Conservation (phyloP, 345 rosid species). For the Gossypium turneri region DNA sequence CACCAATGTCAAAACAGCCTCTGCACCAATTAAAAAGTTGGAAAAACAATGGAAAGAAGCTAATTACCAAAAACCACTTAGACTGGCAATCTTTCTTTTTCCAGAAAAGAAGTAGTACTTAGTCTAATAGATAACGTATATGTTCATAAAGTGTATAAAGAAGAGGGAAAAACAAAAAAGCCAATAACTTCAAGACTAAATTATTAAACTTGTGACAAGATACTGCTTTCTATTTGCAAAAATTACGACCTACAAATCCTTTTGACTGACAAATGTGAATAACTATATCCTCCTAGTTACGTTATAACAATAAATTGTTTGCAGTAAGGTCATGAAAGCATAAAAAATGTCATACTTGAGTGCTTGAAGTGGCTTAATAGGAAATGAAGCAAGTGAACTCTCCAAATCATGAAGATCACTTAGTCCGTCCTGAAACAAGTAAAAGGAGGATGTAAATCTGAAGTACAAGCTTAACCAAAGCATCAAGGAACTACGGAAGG, state of each 20-base stretch:
- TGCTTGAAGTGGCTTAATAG: conserved; percentile 82
- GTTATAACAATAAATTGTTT: not conserved
- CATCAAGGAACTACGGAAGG: not conserved
- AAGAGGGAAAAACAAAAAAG: not conserved
- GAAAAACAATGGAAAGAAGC: not conserved
- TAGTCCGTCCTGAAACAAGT: conserved; percentile 59
- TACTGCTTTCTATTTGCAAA: not conserved
- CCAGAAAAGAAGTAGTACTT: not conserved
- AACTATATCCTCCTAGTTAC: not conserved
- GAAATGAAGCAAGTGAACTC: conserved; percentile 73
- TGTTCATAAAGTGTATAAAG: not conserved
- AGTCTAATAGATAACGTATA: not conserved
- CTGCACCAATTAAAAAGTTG: conserved; percentile 42
- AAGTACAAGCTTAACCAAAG: conserved; percentile 10
- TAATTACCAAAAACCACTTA: not conserved
- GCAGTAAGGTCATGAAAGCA: conserved; percentile 1
- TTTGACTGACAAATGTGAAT: not conserved
- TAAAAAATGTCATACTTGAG: conserved; percentile 46
- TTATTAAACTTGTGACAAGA: not conserved
- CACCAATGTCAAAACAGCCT: conserved; percentile 79
- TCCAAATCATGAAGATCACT: conserved; percentile 63
- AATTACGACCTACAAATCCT: not conserved
- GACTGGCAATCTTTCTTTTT: not conserved
- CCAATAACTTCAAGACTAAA: not conserved
- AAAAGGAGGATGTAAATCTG: conserved; percentile 21